Percentiles rank a stretch among this genome's conserved stretches.
These are phyloP conservation scores for Tuber indicum DNA, from an alignment of 495 filamentous ascomycete species.

Conservation along the genomic window DNA sequence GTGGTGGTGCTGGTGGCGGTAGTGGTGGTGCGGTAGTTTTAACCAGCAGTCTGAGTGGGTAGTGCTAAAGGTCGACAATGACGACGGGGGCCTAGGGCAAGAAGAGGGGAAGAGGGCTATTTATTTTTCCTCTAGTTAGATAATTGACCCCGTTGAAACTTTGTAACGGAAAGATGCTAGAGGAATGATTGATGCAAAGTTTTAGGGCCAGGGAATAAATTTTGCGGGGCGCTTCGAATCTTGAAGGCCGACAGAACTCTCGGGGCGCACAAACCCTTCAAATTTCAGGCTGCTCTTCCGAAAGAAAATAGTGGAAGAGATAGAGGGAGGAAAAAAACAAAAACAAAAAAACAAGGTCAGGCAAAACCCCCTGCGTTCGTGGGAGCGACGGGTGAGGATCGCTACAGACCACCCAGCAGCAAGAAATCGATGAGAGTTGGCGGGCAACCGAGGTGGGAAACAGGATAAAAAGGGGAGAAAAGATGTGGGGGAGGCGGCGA, in stretches of 20 bases:
- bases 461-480: slow-evolving; percentile 28
- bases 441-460: slow-evolving; percentile 35
- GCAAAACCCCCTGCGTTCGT: slow-evolving; percentile 32
- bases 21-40: slow-evolving; percentile 9
- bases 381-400: slow-evolving; percentile 37
- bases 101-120: slow-evolving; percentile 1
- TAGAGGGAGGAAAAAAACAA: slow-evolving; percentile 24
- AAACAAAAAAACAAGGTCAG: slow-evolving; percentile 7
- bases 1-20: slow-evolving; percentile 10
- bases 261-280: slow-evolving; percentile 36
- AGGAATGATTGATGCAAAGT: background rate
- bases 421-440: slow-evolving; percentile 33
- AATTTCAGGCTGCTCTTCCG: slow-evolving; percentile 30
- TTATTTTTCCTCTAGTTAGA: background rate
- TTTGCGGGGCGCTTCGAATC: background rate
- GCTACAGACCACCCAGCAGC: slow-evolving; percentile 22
- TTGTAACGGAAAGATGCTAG: background rate
- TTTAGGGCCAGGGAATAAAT: background rate
- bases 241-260: slow-evolving; percentile 1
- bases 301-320: slow-evolving; percentile 21
- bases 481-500: slow-evolving; percentile 27
- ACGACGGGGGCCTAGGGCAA: slow-evolving; percentile 18
- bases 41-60: slow-evolving; percentile 14
- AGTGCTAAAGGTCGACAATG: slow-evolving; percentile 12
- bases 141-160: background rate